phyloP scores from a whole-genome alignment of 2,329 filamentous ascomycete genomes.

The Cytospora leucostoma region DNA sequence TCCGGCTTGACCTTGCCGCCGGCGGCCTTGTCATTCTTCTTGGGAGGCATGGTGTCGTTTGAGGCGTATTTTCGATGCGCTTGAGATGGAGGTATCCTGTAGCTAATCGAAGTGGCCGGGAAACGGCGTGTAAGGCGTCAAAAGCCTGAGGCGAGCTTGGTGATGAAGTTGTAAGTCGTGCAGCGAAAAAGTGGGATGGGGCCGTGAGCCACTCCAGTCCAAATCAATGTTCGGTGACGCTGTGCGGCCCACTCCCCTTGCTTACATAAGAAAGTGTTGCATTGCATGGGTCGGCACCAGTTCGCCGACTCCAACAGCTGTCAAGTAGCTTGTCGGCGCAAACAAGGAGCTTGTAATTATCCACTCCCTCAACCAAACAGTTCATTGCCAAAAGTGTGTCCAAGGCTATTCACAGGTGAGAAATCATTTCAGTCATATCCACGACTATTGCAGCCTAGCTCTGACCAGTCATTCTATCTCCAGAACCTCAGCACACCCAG shows the following conservation, averaged over 20 bases:
- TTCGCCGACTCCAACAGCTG: constrained; percentile 19
- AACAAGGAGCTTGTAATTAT: background rate
- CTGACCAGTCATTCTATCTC: constrained; percentile 5
- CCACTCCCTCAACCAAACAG: constrained; percentile 4
- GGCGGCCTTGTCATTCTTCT: constrained; percentile 56
- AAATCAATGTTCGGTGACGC: constrained; percentile 15
- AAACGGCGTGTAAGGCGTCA: constrained; percentile 2
- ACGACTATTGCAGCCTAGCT: background rate
- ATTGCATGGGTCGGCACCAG: background rate
- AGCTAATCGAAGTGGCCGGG: background rate
- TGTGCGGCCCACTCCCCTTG: constrained; percentile 6
- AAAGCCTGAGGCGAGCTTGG: background rate
- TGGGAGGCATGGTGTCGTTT: constrained; percentile 69
- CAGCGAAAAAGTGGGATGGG: constrained; percentile 22
- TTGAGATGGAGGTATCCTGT: background rate
- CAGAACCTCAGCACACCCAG: constrained; percentile 7
- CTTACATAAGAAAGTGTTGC: constrained; percentile 13
- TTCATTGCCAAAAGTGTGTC: background rate
- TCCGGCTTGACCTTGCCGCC: constrained; percentile 56
- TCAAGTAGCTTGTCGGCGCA: constrained; percentile 20
- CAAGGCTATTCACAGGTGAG: background rate
- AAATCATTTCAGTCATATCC: background rate
- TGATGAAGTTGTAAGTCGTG: constrained; percentile 18
- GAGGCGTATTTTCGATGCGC: background rate
- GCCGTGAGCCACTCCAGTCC: constrained; percentile 10